Evolutionary conservation across 148 eudicot genomes (phyloP), one percentile per base, ranked within the genome.

Genomic region (Vaccinium corymbosum): DNA sequence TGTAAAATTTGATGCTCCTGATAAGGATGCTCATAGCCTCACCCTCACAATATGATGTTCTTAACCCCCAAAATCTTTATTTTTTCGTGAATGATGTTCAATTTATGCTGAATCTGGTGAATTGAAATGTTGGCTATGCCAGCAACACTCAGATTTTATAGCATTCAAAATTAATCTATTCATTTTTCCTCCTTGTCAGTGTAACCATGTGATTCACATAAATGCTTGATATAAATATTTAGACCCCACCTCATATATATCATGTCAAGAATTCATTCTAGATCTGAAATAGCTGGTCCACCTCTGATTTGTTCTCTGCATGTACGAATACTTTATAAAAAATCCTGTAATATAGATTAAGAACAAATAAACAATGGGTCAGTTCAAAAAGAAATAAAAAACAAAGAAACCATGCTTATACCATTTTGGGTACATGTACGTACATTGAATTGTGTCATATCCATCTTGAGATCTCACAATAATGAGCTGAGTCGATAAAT

Each of bases 181-280:
- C 32, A 22, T 22, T 64, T 22, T 22, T 64, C 14, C 71, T 22
- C 22, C 71, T 64, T 64, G 71, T 64, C 71, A 64, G 73, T 27
- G 73, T 29, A 68, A 68, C 7, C 73, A 68, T 68, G 73, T 68
- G 73, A 13, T 68, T 68, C 73, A 27, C 42, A 68, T 68, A 68
- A 68, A 68, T 68, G 38, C 38, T 68, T 68, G 42, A 68, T 68
- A 27, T 68, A 27, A 68, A 68, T 68, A 27, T 68, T 17, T 25
- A 68, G 38, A 68, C 38, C 73, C 35, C 73, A 68, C 42, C 73
- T 68, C 73, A 68, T 27, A 14, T 4, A 27, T 4, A 27, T 64
- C 66, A 27, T 0, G 71, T 32, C 71, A 64, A 22, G 11, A 32
- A 10, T 9, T 64, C 71, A 68, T 29, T 68, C 42, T 13, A 68